phyloP scores from a whole-genome alignment of 306 rosid species.

The Lathyrus aphaca region DNA sequence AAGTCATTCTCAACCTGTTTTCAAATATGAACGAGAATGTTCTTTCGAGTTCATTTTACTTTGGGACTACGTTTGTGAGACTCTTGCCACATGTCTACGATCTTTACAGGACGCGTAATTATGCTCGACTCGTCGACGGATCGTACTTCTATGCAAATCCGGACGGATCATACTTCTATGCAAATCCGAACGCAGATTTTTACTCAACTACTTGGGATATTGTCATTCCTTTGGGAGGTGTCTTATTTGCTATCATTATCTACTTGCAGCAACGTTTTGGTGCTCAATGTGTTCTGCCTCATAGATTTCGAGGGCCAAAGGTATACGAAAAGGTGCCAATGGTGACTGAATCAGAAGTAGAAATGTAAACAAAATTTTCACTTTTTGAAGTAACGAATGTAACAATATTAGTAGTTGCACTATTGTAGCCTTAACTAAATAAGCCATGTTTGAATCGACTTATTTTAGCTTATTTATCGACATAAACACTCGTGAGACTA shows the following conservation, averaged over 20 bases:
- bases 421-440: constrained; percentile 6
- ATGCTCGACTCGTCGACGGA: constrained; percentile 3
- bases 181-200: constrained; percentile 49
- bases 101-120: constrained; percentile 51
- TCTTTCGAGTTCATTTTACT: constrained; percentile 53
- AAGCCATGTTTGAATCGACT: background rate
- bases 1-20: constrained; percentile 54
- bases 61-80: constrained; percentile 63
- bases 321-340: constrained; percentile 45
- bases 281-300: constrained; percentile 48
- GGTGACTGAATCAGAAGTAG: constrained; percentile 38
- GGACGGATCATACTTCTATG: constrained; percentile 48
- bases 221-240: constrained; percentile 47
- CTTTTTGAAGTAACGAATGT: constrained; percentile 7
- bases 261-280: constrained; percentile 65
- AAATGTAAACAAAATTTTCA: constrained; percentile 21
- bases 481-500: background rate
- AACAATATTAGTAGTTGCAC: constrained; percentile 13
- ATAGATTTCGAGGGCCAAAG: constrained; percentile 35
- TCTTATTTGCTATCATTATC: constrained; percentile 51
- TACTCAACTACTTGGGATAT: constrained; percentile 62
- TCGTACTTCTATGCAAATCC: constrained; percentile 53
- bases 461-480: background rate
- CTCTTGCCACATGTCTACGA: constrained; percentile 64
- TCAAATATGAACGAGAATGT: constrained; percentile 42